Percentiles rank a stretch among this genome's conserved stretches.
Evolutionary conservation across 352 stramenopile species (phyloP).

Genomic region (Globisporangium nodosum): DNA sequence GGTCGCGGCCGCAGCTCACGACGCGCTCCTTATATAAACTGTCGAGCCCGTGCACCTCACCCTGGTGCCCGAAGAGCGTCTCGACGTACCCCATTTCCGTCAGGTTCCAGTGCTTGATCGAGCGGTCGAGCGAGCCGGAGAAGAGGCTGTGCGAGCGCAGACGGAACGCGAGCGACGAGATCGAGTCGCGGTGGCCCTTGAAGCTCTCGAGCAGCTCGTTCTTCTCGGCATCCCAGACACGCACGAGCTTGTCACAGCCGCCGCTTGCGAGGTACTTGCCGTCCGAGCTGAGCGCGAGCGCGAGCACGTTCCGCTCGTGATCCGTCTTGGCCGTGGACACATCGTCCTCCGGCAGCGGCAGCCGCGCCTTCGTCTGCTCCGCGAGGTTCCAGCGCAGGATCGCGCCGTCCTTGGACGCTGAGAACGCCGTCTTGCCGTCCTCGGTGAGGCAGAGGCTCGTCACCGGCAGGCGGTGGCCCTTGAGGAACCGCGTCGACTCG

Average conservation of each 20-base stretch:
- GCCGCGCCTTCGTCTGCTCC: constrained; percentile 64
- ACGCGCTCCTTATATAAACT: constrained; percentile 88
- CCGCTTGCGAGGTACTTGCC: constrained; percentile 89
- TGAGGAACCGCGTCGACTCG: constrained; percentile 72
- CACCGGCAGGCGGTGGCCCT: constrained; percentile 73
- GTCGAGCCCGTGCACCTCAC: constrained; percentile 88
- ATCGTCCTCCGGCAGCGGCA: constrained; percentile 59
- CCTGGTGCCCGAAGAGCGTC: constrained; percentile 92
- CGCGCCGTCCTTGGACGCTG: constrained; percentile 90
- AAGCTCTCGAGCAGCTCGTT: constrained; percentile 85
- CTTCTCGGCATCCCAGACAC: constrained; percentile 83
- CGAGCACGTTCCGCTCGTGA: constrained; percentile 77
- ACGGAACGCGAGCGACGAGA: constrained; percentile 86
- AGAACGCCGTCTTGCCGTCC: constrained; percentile 89
- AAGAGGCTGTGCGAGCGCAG: constrained; percentile 88
- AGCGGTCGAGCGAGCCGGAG: constrained; percentile 89
- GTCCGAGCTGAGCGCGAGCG: constrained; percentile 87
- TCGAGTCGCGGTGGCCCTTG: constrained; percentile 83
- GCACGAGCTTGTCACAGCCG: constrained; percentile 89
- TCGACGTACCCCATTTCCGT: constrained; percentile 95
- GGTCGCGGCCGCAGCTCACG: constrained; percentile 88
- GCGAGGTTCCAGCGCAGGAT: constrained; percentile 88
- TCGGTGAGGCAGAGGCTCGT: constrained; percentile 87
- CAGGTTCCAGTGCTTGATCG: constrained; percentile 94
- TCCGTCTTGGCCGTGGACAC: constrained; percentile 59